A percentile compares a stretch with the other conserved stretches of the same genome.
Evolutionary conservation across 2,329 filamentous ascomycete genomes (phyloP).

Genomic region (Penicillium sp.): DNA sequence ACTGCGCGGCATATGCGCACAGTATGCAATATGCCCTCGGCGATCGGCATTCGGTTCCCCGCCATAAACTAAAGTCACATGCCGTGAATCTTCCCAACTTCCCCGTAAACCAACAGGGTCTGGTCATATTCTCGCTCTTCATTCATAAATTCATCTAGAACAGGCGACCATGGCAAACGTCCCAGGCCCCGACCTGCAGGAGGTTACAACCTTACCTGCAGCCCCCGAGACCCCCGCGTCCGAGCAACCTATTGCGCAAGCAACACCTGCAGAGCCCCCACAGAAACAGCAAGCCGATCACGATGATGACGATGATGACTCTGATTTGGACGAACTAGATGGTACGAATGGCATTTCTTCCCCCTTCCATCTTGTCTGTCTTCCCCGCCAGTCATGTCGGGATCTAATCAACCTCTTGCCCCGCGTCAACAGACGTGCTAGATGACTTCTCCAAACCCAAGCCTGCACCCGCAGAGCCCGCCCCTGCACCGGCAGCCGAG

Average conservation of each 20-base stretch:
- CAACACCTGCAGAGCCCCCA: background rate
- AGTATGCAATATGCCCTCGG: conserved; percentile 15
- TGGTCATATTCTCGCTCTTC: background rate
- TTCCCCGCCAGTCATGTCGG: background rate
- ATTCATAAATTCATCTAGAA: background rate
- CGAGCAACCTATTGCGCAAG: background rate
- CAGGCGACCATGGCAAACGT: background rate
- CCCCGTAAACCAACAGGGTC: background rate
- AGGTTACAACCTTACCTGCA: background rate
- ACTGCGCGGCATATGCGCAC: background rate
- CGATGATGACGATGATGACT: conserved; percentile 68
- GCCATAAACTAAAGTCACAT: conserved; percentile 28
- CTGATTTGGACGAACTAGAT: conserved; percentile 93
- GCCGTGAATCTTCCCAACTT: conserved; percentile 7
- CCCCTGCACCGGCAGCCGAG: conserved; percentile 6
- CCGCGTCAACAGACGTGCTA: conserved; percentile 72
- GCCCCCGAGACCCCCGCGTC: conserved; percentile 1
- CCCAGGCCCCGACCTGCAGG: background rate
- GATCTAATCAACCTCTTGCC: background rate
- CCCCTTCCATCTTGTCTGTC: background rate
- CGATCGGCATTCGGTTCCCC: conserved; percentile 30
- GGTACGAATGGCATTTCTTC: conserved; percentile 53
- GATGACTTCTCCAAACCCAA: conserved; percentile 77
- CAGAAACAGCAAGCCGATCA: background rate
- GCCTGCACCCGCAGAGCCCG: conserved; percentile 32